Evolutionary conservation across 768 basidiomycete species (phyloP).

Genomic region (Pleurotus pulmonarius): DNA sequence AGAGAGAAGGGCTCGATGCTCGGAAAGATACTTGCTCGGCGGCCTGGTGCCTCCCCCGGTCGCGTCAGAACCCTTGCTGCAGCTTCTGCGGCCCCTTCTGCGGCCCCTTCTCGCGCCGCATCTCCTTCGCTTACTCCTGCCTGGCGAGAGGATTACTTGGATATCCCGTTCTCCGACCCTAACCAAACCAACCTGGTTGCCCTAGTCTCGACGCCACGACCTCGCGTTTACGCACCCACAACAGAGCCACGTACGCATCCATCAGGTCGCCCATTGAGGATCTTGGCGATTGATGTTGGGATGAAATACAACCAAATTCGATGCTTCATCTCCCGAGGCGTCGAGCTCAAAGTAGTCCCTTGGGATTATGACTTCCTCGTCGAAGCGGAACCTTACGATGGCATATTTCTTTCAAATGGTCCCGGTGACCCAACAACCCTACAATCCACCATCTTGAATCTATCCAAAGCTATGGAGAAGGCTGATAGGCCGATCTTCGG

Average conservation of each 20-base stretch:
- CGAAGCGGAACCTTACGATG: slow-evolving; percentile 83
- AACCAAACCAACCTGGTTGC: slow-evolving; percentile 91
- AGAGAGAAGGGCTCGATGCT: slow-evolving; percentile 93
- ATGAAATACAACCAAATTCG: slow-evolving; percentile 99
- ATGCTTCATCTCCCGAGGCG: slow-evolving; percentile 88
- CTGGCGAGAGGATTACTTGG: slow-evolving; percentile 85
- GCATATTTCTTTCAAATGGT: slow-evolving; percentile 95
- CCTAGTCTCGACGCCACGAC: slow-evolving; percentile 69
- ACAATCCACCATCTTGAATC: slow-evolving; percentile 61
- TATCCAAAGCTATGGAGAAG: slow-evolving; percentile 64
- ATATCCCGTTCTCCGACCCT: slow-evolving; percentile 83
- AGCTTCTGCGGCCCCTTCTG: slow-evolving; percentile 32
- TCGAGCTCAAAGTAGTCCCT: slow-evolving; percentile 95
- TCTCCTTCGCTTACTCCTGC: slow-evolving; percentile 48
- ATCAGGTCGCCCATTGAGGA: slow-evolving; percentile 74
- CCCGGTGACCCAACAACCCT: slow-evolving; percentile 95
- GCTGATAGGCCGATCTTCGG: slow-evolving; percentile 90
- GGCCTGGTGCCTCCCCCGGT: slow-evolving; percentile 38
- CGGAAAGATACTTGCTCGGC: slow-evolving; percentile 74
- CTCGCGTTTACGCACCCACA: slow-evolving; percentile 67
- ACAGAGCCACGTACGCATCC: slow-evolving; percentile 61
- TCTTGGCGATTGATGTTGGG: slow-evolving; percentile 94
- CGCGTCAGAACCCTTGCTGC: slow-evolving; percentile 15
- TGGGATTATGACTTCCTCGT: slow-evolving; percentile 92
- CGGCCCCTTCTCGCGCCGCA: slow-evolving; percentile 42